phyloP scores from a whole-genome alignment of 75 land plant species.

The Cryptomeria japonica region DNA sequence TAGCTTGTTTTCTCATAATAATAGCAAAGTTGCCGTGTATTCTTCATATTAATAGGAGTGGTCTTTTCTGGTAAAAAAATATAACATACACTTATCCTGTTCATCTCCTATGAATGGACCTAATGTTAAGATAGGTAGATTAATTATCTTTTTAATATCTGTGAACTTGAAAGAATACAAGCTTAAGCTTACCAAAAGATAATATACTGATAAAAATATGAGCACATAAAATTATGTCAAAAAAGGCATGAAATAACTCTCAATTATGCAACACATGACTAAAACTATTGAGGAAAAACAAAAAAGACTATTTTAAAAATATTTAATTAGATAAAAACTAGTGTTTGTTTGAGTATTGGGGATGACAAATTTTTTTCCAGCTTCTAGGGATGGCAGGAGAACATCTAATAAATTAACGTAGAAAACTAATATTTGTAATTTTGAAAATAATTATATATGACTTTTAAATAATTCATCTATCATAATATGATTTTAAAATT shows the following conservation, averaged over 20 bases:
- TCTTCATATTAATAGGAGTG: background rate
- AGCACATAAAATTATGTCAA: background rate
- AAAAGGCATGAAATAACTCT: background rate
- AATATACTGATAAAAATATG: background rate
- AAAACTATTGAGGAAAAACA: background rate
- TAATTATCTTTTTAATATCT: background rate
- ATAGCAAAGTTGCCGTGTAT: background rate
- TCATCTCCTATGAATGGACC: background rate
- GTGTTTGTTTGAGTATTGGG: background rate
- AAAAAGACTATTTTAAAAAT: background rate
- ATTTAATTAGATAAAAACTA: background rate
- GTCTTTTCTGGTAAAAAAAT: background rate
- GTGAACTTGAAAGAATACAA: background rate
- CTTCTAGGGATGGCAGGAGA: too few species aligned
- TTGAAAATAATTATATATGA: too few species aligned
- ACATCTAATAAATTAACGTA: too few species aligned
- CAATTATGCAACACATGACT: background rate
- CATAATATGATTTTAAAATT: too few species aligned
- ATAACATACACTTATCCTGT: background rate
- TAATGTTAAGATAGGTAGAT: background rate
- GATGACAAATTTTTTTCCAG: too few species aligned
- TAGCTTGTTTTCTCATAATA: background rate
- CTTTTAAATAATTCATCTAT: too few species aligned
- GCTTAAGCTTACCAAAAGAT: background rate
- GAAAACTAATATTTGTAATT: too few species aligned